Base-by-base conservation (phyloP, 352 stramenopile genomes). In the Thraustotheca clavata region DNA sequence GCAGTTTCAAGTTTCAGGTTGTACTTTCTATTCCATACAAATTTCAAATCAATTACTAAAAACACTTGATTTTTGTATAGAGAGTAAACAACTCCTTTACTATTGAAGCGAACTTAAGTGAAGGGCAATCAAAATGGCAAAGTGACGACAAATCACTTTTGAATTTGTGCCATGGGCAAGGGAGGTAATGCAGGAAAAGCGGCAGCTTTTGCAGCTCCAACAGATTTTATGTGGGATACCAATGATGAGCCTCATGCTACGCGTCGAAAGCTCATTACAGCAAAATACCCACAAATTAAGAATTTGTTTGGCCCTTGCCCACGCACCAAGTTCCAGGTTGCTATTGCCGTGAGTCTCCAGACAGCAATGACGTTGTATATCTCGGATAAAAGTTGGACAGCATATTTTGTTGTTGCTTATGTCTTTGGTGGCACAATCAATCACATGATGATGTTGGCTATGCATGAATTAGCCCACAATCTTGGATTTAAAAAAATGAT, bases 391-490 rank as follows among this genome's bases (percentile, higher is more conserved):
- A 76, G 70, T n/a, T 96, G 78, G 80, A 72, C 76, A 7, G 50
- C 69, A 39, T 85, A 77, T 62, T 26, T 88, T 32, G 35, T 74
- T 50, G 36, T 90, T 46, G 73, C 83, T 24, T 98, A 97, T 73
- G 75, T 88, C 14, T 67, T 98, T 3, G 89, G 89, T 33, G 96
- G 89, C 62, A 96, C 89, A 31, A 79, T 87, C 62, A 98, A 97
- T 72, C 95, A 99, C 75, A 86, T 77, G 62, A 91, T 98, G 73
- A 97, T 94, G 71, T 80, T 99, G 60, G 90, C 81, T 16, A 98
- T 98, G 74, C 96, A 99, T 76, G 96, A 99, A 71, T 69, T 98
- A 35, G 86, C 85, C 3, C 96, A 99, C 82, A 97, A 98, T 73
- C 72, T 99, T 46, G 89, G 86, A 20, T 97, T 96, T 70, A 96